These are phyloP conservation scores for Kalanchoe fedtschenkoi DNA, from an alignment of 164 flowering plant species.

Conservation along the genomic window DNA sequence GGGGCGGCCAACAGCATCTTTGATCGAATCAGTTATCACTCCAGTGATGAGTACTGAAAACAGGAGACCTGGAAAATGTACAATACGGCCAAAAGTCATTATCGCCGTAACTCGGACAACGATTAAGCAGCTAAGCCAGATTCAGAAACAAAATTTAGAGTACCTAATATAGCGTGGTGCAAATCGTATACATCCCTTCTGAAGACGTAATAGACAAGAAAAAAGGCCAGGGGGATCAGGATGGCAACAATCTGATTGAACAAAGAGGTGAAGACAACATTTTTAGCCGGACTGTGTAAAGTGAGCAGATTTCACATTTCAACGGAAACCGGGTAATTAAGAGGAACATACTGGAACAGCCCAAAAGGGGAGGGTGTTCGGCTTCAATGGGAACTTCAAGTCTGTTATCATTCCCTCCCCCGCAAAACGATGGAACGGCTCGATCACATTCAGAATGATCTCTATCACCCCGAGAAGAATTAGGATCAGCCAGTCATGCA, in stretches of 20 bases:
- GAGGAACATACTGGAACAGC: conserved; percentile 68
- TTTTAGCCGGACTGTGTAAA: not conserved
- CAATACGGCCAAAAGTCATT: not conserved
- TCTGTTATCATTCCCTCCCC: conserved; percentile 71
- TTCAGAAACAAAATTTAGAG: not conserved
- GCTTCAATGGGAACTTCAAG: conserved; percentile 61
- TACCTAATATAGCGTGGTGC: conserved; percentile 4
- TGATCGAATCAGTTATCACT: conserved; percentile 1
- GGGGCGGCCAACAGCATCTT: conserved; percentile 3
- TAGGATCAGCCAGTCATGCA: conserved; percentile 75
- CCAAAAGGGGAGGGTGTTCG: conserved; percentile 75
- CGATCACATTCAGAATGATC: conserved; percentile 27
- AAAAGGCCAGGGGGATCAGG: conserved; percentile 35
- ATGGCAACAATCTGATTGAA: conserved; percentile 37
- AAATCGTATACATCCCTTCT: conserved; percentile 7
- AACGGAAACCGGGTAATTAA: not conserved
- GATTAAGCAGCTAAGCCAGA: not conserved
- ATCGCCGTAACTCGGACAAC: not conserved
- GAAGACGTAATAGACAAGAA: not conserved
- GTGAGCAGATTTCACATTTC: not conserved
- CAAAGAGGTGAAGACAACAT: conserved; percentile 7
- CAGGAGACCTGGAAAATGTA: conserved; percentile 2
- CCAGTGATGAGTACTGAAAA: not conserved
- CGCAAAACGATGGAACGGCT: conserved; percentile 74
- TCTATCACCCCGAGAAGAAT: conserved; percentile 49